Base-by-base conservation (phyloP, 1,284 basidiomycete genomes). In the Microbotryum saponariae region DNA sequence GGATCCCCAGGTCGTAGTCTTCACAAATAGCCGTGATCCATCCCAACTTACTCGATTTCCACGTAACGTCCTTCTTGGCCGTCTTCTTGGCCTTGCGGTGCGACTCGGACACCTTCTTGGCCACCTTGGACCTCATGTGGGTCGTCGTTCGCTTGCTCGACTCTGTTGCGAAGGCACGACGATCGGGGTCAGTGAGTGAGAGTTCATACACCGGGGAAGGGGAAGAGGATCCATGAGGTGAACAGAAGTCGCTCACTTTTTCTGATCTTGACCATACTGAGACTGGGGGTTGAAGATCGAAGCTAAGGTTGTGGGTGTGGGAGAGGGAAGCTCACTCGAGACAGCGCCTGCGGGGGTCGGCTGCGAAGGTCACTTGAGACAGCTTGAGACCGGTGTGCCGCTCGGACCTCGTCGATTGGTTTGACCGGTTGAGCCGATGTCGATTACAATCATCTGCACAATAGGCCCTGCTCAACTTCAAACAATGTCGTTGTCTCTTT, bases 1-100 rank as follows among this genome's bases (percentile, higher is more conserved):
- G 2, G 37, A 42, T 42, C 37, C 37, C 37, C 5, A 42, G 5
- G 12, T 6, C 16, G 4, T 42, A 42, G 37, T 16, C 37, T 42
- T 6, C 37, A 42, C 37, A 18, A 31, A 31, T 2, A 9, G 9
- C 31, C 2, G 10, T 31, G 31, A 9, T 8, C 31, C 1, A 8
- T 31, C 31, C 31, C 31, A 14, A 83, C 89, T 72, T 73, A 92
- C 91, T 89, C 54, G 65, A 67, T 79, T 94, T 97, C 87, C 91
- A 94, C 63, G 89, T 84, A 27, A 83, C 78, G 76, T 88, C 88
- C 76, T 87, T 90, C 79, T 92, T 93, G 25, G 84, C 83, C 53
- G 81, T 82, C 74, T 87, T 89, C 74, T 83, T 83, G 59, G 79
- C 77, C 78, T 96, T 94, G 78, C 85, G 87, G 74, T 81, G 81